Evolutionary conservation across 1,284 basidiomycete species (phyloP).

Genomic region (Puccinia horiana): DNA sequence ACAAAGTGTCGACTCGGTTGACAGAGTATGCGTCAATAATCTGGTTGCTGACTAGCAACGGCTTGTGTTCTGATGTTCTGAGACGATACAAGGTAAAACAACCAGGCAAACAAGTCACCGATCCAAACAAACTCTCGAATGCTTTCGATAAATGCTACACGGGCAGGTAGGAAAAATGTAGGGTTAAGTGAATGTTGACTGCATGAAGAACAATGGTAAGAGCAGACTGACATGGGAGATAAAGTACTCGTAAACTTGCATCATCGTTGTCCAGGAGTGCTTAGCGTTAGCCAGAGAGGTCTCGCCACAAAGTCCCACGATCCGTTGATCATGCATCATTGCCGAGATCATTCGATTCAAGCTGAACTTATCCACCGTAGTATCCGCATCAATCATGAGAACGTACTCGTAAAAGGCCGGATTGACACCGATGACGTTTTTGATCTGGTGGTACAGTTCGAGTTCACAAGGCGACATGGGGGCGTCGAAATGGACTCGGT

Average conservation of each 20-base stretch:
- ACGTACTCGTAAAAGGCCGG: slow-evolving; percentile 97
- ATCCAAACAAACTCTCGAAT: slow-evolving; percentile 93
- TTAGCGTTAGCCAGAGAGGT: slow-evolving; percentile 85
- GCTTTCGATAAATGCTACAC: slow-evolving; percentile 97
- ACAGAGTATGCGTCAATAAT: slow-evolving; percentile 92
- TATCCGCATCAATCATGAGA: slow-evolving; percentile 97
- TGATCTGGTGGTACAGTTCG: slow-evolving; percentile 98
- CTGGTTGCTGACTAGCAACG: slow-evolving; percentile 68
- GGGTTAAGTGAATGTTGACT: slow-evolving; percentile 15
- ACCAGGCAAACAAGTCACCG: slow-evolving; percentile 92
- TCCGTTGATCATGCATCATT: slow-evolving; percentile 81
- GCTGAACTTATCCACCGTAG: slow-evolving; percentile 80
- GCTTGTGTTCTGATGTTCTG: slow-evolving; percentile 73
- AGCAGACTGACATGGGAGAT: slow-evolving; percentile 54
- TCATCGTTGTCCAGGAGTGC: slow-evolving; percentile 94
- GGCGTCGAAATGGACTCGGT: slow-evolving; percentile 92
- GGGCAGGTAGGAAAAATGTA: slow-evolving; percentile 14
- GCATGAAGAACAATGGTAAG: background rate
- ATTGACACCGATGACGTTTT: slow-evolving; percentile 98
- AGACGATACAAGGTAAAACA: slow-evolving; percentile 95
- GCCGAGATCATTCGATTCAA: slow-evolving; percentile 87
- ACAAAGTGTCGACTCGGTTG: slow-evolving; percentile 92
- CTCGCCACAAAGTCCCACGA: slow-evolving; percentile 90
- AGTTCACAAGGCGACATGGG: slow-evolving; percentile 96
- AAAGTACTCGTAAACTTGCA: slow-evolving; percentile 70